Evolutionary conservation across 352 stramenopile species (phyloP).

Genomic region (Phytophthora tentaculata): DNA sequence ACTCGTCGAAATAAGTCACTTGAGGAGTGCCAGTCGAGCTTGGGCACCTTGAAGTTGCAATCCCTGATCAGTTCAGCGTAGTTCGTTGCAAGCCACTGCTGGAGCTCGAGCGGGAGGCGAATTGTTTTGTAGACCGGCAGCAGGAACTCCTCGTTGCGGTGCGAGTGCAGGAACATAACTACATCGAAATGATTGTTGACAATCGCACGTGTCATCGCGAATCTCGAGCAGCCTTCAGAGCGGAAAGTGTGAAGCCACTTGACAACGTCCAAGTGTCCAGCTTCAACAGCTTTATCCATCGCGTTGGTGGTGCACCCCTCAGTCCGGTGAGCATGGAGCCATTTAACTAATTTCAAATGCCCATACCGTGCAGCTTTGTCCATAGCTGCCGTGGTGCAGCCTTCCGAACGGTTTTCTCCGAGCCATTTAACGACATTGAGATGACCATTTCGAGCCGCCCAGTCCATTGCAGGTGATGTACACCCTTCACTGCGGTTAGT

Average conservation of each 20-base stretch:
- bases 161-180: slow-evolving; percentile 21
- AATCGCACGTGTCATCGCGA: slow-evolving; percentile 14
- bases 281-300: slow-evolving; percentile 22
- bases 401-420: not conserved
- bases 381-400: slow-evolving; percentile 10
- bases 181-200: slow-evolving; percentile 17
- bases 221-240: slow-evolving; percentile 11
- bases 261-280: slow-evolving; percentile 17
- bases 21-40: slow-evolving; percentile 1
- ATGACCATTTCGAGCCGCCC: slow-evolving; percentile 18
- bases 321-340: slow-evolving; percentile 15
- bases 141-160: slow-evolving; percentile 9
- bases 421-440: slow-evolving; percentile 5
- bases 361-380: slow-evolving; percentile 17
- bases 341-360: slow-evolving; percentile 21
- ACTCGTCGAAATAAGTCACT: not conserved
- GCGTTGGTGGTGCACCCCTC: slow-evolving; percentile 13
- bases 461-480: slow-evolving; percentile 12
- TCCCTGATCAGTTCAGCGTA: slow-evolving; percentile 6
- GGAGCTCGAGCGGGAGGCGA: slow-evolving; percentile 8
- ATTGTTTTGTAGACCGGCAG: slow-evolving; percentile 3
- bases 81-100: slow-evolving; percentile 17
- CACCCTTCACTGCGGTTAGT: slow-evolving; percentile 22
- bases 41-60: slow-evolving; percentile 12
- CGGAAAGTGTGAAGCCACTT: slow-evolving; percentile 23